Evolutionary conservation across 2,329 filamentous ascomycete species (phyloP).

Genomic region (Claviceps lovelessii): DNA sequence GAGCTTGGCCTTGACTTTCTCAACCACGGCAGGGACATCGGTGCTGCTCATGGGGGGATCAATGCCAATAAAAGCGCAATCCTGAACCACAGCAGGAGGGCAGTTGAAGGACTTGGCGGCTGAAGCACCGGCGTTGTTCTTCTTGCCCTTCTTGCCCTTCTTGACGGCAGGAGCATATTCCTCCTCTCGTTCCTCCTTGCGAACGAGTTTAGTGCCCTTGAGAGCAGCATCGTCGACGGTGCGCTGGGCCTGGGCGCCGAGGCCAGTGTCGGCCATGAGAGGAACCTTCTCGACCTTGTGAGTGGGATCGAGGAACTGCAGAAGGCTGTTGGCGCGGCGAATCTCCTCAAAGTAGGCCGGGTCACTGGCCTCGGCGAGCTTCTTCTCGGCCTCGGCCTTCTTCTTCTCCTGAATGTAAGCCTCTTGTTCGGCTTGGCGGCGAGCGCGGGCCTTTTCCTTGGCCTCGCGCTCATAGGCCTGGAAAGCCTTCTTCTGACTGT

Average conservation of each 20-base stretch:
- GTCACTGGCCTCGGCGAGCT: slow-evolving; percentile 68
- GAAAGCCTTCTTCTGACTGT: slow-evolving; percentile 66
- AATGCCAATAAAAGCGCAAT: slow-evolving; percentile 70
- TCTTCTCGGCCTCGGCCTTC: slow-evolving; percentile 60
- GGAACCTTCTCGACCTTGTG: slow-evolving; percentile 51
- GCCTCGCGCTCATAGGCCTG: slow-evolving; percentile 72
- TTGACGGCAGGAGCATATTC: slow-evolving; percentile 71
- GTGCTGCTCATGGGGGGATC: slow-evolving; percentile 76
- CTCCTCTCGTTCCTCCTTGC: slow-evolving; percentile 80
- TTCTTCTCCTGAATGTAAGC: slow-evolving; percentile 56
- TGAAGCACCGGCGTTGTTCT: slow-evolving; percentile 33
- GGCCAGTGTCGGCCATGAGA: slow-evolving; percentile 51
- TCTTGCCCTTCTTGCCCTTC: slow-evolving; percentile 78
- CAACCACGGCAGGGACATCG: slow-evolving; percentile 63
- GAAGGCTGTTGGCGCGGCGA: slow-evolving; percentile 69
- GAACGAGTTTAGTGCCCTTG: slow-evolving; percentile 70
- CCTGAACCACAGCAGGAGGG: slow-evolving; percentile 81
- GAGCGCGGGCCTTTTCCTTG: slow-evolving; percentile 61
- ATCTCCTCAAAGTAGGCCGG: slow-evolving; percentile 91
- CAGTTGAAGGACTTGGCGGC: slow-evolving; percentile 56
- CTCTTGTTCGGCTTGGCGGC: slow-evolving; percentile 67
- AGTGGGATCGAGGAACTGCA: slow-evolving; percentile 79
- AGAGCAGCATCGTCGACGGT: slow-evolving; percentile 72
- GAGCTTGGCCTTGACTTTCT: slow-evolving; percentile 89
- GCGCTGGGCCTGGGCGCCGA: slow-evolving; percentile 65